Conservation (phyloP, 2,329 filamentous ascomycete genomes). For the Coleophoma crateriformis region DNA sequence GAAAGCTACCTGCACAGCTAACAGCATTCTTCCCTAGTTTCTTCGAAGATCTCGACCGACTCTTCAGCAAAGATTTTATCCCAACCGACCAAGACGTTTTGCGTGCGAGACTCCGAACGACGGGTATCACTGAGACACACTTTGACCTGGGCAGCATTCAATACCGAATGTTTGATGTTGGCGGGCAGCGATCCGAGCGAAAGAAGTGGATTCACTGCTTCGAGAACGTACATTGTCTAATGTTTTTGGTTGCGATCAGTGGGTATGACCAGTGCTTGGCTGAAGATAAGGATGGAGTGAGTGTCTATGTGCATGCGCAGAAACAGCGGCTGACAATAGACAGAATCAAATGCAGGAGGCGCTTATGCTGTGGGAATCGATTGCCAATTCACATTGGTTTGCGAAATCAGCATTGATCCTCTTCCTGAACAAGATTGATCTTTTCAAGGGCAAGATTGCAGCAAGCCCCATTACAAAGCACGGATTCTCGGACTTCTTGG, state of each 20-base stretch:
- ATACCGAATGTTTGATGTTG: constrained; percentile 86
- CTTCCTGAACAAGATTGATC: constrained; percentile 84
- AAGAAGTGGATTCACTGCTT: constrained; percentile 81
- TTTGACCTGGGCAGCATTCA: constrained; percentile 90
- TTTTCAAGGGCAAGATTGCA: constrained; percentile 72
- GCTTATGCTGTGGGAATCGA: constrained; percentile 80
- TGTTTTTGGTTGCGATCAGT: constrained; percentile 92
- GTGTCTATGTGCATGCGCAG: constrained; percentile 27
- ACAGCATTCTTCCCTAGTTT: constrained; percentile 51
- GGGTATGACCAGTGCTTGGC: constrained; percentile 96
- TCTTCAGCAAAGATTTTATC: constrained; percentile 73
- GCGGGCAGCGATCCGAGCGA: constrained; percentile 67
- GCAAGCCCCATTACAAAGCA: constrained; percentile 67
- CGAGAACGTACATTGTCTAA: constrained; percentile 75
- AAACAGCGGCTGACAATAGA: constrained; percentile 13
- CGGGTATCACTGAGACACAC: constrained; percentile 90
- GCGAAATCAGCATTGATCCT: constrained; percentile 75
- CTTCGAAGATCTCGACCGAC: constrained; percentile 70
- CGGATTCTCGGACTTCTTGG: constrained; percentile 74
- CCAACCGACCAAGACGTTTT: constrained; percentile 94
- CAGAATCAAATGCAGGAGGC: constrained; percentile 91
- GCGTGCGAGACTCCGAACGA: constrained; percentile 83
- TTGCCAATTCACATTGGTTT: constrained; percentile 84
- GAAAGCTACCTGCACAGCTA: not conserved
- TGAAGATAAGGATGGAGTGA: constrained; percentile 91